Evolutionary conservation across 2,329 filamentous ascomycete species (phyloP).

Genomic region (Lachnellula suecica): DNA sequence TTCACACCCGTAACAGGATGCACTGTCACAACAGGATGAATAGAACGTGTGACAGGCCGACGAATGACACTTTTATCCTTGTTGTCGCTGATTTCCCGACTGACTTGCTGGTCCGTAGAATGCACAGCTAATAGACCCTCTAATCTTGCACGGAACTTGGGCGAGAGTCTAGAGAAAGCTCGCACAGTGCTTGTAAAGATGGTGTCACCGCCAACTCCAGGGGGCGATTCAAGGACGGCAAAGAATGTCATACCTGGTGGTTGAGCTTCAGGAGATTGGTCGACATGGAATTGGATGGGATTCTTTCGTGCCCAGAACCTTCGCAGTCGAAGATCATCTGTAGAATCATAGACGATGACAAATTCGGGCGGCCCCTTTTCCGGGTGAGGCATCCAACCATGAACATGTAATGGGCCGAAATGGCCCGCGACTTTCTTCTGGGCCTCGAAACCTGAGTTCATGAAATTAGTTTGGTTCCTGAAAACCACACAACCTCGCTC

Average conservation of each 20-base stretch:
- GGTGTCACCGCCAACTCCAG: slow-evolving; percentile 72
- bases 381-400: slow-evolving; percentile 41
- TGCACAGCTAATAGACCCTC: slow-evolving; percentile 78
- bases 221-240: slow-evolving; percentile 76
- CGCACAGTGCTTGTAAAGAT: slow-evolving; percentile 74
- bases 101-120: slow-evolving; percentile 56
- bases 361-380: slow-evolving; percentile 43
- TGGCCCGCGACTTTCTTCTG: slow-evolving; percentile 68
- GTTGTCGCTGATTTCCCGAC: slow-evolving; percentile 69
- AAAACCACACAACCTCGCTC: slow-evolving; percentile 58
- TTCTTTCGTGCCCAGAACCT: slow-evolving; percentile 45
- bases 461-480: slow-evolving; percentile 64
- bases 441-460: slow-evolving; percentile 64
- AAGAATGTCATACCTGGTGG: slow-evolving; percentile 85
- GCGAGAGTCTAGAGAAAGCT: slow-evolving; percentile 76
- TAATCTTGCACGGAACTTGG: slow-evolving; percentile 72
- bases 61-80: slow-evolving; percentile 68
- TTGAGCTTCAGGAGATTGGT: slow-evolving; percentile 82
- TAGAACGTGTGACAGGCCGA: slow-evolving; percentile 70
- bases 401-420: slow-evolving; percentile 77
- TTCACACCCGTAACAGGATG: slow-evolving; percentile 79
- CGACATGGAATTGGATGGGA: slow-evolving; percentile 82
- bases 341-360: slow-evolving; percentile 45
- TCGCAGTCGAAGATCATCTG: slow-evolving; percentile 41
- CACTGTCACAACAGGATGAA: slow-evolving; percentile 75